Evolutionary conservation across 2,329 filamentous ascomycete genomes (phyloP), one percentile per base, ranked within the genome.

Genomic region (Cladophialophora immunda): DNA sequence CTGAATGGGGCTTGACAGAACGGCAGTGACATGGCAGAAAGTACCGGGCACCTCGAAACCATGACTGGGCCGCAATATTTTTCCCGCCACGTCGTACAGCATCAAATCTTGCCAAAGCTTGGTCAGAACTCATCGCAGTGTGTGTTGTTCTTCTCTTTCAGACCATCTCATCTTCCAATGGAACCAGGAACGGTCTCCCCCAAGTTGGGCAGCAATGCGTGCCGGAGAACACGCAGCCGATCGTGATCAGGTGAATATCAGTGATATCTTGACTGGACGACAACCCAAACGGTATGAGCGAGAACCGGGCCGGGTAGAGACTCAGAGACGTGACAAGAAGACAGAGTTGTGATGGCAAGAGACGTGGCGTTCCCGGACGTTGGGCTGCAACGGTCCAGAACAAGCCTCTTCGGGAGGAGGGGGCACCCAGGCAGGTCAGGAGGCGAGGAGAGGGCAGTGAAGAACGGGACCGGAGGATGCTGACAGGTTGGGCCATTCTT

Each of bases 201-300:
- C 57, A n/a, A 50, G 25, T 58, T 38, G 38, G 57, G 57, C 57
- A 59, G 57, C 30, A 59, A 50, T 50, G 38, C 45, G 45, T 25
- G 45, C 4, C 19, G 22, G 19, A 25, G 45, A 15, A 25, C 45
- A 50, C 38, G n/a, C 57, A 59, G 57, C 25, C 17, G 17, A 25
- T 45, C n/a, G 38, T 17, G 29, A 32, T 59, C 38, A 50, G 36
- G 38, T 50, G 57, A 29, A 29, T 19, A 34, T 50, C 9, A 17
- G 15, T n/a, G 57, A 59, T 15, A 22, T 50, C 57, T 30, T 30
- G 57, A 27, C 38, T 17, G 15, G n/a, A 30, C 13, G 45, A 22
- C 19, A 22, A n/a, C 3, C 5, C 19, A 22, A 50, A 50, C 11
- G 45, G 19, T 19, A 19, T 50, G 19, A 25, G 2, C 41, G 5